These are phyloP conservation scores for Tillandsia leiboldiana DNA, from an alignment of 176 grass and related monocot species.

Conservation along the genomic window DNA sequence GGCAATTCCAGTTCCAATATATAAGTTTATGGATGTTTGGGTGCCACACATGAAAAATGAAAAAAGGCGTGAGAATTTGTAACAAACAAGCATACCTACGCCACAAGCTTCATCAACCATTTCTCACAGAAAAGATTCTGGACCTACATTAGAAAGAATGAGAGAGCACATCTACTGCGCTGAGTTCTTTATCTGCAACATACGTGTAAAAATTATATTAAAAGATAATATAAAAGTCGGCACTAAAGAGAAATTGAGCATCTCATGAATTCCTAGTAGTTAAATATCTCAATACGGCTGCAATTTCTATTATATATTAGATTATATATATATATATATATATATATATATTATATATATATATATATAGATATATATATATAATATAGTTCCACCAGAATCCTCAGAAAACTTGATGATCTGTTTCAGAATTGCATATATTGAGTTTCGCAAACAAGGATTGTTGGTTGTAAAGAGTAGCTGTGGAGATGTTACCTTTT, in stretches of 20 bases:
- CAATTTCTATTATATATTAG: neutral
- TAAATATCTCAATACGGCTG: neutral
- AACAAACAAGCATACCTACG: slow-evolving; percentile 46
- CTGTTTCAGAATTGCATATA: no score
- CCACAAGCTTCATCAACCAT: slow-evolving; percentile 93
- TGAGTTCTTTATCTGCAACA: slow-evolving; percentile 71
- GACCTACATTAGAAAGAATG: slow-evolving; percentile 56
- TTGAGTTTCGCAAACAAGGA: neutral
- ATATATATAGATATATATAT: no score
- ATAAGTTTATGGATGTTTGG: neutral
- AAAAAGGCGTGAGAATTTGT: neutral
- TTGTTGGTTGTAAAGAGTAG: neutral
- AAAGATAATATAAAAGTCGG: neutral
- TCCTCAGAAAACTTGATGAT: neutral
- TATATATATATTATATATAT: no score
- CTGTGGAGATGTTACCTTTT: slow-evolving; percentile 33
- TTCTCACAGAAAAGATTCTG: slow-evolving; percentile 53
- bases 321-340: no score
- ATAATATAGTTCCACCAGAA: neutral
- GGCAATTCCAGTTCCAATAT: neutral
- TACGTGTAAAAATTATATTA: neutral
- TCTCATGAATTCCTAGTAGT: neutral
- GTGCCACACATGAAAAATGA: neutral
- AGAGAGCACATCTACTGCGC: slow-evolving; percentile 66
- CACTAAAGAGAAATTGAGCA: neutral